A percentile compares a stretch with the other conserved stretches of the same genome.
These are phyloP conservation scores for Bipolaris gigantea DNA, from an alignment of 2,329 filamentous ascomycete species.

Conservation along the genomic window DNA sequence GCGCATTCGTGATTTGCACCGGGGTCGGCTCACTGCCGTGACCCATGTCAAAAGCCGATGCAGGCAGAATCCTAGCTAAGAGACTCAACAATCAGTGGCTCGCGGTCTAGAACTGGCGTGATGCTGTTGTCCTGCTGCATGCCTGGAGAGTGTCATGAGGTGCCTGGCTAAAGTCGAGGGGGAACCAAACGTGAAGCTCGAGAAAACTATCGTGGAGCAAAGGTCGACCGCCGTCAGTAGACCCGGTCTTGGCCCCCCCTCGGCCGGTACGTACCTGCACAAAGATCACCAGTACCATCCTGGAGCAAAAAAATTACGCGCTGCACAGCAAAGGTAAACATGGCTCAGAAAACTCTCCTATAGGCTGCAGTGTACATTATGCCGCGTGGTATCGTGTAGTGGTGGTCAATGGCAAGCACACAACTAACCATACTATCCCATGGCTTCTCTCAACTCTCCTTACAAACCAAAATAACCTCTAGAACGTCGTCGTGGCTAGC, in stretches of 20 bases:
- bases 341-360: neutral
- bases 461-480: slow-evolving; percentile 22
- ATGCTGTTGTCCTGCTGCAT: neutral
- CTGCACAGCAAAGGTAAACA: neutral
- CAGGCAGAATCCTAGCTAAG: slow-evolving; percentile 16
- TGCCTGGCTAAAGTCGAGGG: neutral
- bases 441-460: slow-evolving; percentile 8
- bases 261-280: neutral
- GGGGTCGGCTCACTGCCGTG: slow-evolving; percentile 16
- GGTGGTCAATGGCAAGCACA: neutral
- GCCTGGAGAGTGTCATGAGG: neutral
- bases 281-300: neutral
- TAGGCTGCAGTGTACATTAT: slow-evolving; percentile 6
- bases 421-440: slow-evolving; percentile 1
- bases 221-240: neutral
- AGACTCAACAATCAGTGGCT: neutral
- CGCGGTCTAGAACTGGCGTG: neutral
- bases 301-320: neutral
- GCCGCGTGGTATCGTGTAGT: slow-evolving; percentile 11
- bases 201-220: neutral
- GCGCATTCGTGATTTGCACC: slow-evolving; percentile 7
- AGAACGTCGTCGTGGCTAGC: slow-evolving; percentile 93
- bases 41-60: slow-evolving; percentile 9
- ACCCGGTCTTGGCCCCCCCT: neutral
- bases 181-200: neutral